A percentile compares a stretch with the other conserved stretches of the same genome.
phyloP scores from a whole-genome alignment of 768 basidiomycete genomes.

The Leccinum boreale region DNA sequence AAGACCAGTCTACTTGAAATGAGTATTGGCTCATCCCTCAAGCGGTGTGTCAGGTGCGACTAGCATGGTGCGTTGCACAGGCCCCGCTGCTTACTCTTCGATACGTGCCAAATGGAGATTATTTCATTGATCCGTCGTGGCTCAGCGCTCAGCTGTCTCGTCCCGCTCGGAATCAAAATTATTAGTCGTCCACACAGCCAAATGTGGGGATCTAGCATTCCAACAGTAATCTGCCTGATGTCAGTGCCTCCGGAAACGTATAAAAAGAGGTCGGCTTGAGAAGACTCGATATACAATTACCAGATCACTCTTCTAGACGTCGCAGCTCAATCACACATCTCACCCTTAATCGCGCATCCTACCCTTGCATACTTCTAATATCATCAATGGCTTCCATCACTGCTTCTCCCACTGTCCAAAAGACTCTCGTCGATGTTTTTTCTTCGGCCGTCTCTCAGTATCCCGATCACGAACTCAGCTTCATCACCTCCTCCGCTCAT shows the following conservation, averaged over 20 bases:
- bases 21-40: background rate
- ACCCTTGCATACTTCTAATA: background rate
- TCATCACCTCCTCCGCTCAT: slow-evolving; percentile 29
- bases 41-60: slow-evolving; percentile 1
- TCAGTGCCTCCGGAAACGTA: slow-evolving; percentile 4
- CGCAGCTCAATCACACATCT: background rate
- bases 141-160: background rate
- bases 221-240: background rate
- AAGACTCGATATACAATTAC: background rate
- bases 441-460: slow-evolving; percentile 19
- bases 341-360: background rate
- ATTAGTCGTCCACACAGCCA: background rate
- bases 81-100: background rate
- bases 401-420: slow-evolving; percentile 2
- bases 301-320: slow-evolving; percentile 1
- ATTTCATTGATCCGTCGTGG: background rate
- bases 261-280: slow-evolving; percentile 16
- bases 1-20: background rate
- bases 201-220: background rate
- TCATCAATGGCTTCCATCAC: slow-evolving; percentile 15
- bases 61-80: background rate
- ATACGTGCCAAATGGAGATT: slow-evolving; percentile 5
- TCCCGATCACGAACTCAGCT: slow-evolving; percentile 23
- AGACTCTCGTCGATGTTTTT: slow-evolving; percentile 23
- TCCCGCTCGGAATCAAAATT: background rate